Percentiles rank a stretch among this genome's conserved stretches.
Conservation (phyloP, 108 stramenopile species). For the Hondaea fermentalgiana region DNA sequence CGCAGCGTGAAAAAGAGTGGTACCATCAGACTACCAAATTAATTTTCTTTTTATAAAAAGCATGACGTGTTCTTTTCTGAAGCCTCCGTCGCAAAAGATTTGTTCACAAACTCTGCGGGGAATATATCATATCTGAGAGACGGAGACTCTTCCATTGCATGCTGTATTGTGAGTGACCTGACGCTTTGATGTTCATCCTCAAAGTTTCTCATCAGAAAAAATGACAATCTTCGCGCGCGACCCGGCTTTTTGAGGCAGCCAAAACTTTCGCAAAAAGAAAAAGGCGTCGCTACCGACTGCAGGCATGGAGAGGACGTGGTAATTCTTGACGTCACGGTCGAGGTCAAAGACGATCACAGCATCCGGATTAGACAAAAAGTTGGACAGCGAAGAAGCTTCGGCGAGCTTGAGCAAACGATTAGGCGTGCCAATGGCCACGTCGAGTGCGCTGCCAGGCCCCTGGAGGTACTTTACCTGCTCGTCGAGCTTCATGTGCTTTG, state of each 20-base stretch:
- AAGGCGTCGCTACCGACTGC: not conserved
- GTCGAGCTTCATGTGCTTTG: constrained; percentile 11
- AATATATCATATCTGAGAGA: too few species aligned
- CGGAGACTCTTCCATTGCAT: too few species aligned
- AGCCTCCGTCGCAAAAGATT: too few species aligned
- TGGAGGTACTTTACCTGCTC: constrained; percentile 1
- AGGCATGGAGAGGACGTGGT: not conserved
- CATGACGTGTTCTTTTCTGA: too few species aligned
- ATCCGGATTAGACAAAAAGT: not conserved
- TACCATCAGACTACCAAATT: too few species aligned
- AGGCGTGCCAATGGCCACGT: not conserved
- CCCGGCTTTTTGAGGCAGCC: not conserved
- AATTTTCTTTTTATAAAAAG: too few species aligned
- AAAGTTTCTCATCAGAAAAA: not conserved
- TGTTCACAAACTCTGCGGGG: too few species aligned
- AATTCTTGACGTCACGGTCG: not conserved
- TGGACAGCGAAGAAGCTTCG: not conserved
- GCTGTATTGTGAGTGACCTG: too few species aligned
- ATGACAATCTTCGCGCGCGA: not conserved
- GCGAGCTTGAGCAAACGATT: not conserved
- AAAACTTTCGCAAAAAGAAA: not conserved
- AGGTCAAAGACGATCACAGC: not conserved
- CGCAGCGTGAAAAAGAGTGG: too few species aligned
- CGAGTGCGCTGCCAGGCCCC: not conserved
- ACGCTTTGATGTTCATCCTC: too few species aligned